These are phyloP conservation scores for Ligustrum vulgare DNA, from an alignment of 257 asterid species.

Conservation along the genomic window DNA sequence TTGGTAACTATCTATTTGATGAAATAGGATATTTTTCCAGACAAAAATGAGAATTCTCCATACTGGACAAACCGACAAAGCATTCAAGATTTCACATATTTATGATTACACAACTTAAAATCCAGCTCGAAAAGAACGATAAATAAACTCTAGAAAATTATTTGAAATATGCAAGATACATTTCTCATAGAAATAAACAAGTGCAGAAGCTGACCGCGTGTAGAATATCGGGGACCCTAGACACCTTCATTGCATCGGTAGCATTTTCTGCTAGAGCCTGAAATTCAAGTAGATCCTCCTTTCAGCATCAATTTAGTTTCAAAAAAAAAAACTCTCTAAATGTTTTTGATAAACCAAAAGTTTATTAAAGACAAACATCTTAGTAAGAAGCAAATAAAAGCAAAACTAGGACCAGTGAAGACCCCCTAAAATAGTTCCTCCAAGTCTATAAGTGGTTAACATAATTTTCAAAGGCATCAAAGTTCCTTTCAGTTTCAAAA, in stretches of 20 bases:
- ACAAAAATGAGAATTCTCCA: too few relatives aligned
- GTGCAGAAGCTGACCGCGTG: constrained; percentile 55
- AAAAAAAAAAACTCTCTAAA: too few relatives aligned
- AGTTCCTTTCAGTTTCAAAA: background rate
- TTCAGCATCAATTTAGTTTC: background rate
- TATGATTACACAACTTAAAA: background rate
- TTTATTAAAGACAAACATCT: background rate
- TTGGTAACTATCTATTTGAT: too few relatives aligned
- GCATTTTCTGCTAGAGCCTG: constrained; percentile 84
- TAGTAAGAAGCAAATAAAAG: background rate
- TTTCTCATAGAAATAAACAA: constrained; percentile 6
- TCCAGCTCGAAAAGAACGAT: background rate
- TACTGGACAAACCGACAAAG: background rate
- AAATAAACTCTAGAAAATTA: background rate
- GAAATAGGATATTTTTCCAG: too few relatives aligned
- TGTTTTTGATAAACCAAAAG: too few relatives aligned
- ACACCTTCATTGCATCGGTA: constrained; percentile 88
- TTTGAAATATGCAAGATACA: background rate
- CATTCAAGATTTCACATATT: background rate
- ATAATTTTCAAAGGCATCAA: background rate
- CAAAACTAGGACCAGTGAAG: background rate
- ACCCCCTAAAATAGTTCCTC: background rate
- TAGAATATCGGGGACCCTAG: constrained; percentile 80
- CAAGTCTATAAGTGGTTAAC: background rate
- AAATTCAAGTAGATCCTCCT: constrained; percentile 16